Evolutionary conservation across 192 early-diverging fungal species (phyloP).

Genomic region (Ambispora gerdemannii): DNA sequence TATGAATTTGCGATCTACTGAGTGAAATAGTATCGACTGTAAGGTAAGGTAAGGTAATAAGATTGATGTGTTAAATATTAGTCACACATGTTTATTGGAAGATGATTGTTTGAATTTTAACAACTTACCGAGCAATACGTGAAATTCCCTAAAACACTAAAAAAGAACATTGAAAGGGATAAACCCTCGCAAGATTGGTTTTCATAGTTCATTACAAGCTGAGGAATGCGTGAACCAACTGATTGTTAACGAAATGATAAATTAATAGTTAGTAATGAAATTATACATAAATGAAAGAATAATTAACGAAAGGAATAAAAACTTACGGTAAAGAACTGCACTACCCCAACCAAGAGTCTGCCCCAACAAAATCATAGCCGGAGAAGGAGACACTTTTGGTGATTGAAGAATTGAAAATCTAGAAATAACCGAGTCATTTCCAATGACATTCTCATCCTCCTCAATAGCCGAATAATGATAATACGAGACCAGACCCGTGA

Average conservation of each 20-base stretch:
- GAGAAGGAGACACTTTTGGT: no score
- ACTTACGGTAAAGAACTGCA: constrained; percentile 58
- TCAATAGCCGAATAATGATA: constrained; percentile 9
- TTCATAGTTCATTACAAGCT: constrained; percentile 76
- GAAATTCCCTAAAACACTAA: constrained; percentile 75
- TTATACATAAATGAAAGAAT: not conserved
- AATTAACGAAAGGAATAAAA: not conserved
- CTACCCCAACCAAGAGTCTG: constrained; percentile 73
- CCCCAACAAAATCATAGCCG: constrained; percentile 41
- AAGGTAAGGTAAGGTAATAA: no score
- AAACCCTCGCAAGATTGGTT: constrained; percentile 74
- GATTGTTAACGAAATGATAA: not conserved
- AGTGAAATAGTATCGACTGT: constrained; percentile 75
- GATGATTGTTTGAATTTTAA: no score
- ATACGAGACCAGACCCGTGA: constrained; percentile 31
- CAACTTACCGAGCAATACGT: constrained; percentile 49
- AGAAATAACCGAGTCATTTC: not conserved
- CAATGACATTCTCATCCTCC: not conserved
- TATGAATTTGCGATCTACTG: constrained; percentile 61
- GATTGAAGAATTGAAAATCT: no score
- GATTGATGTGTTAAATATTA: no score
- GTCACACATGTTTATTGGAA: no score
- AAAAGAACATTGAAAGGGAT: constrained; percentile 80
- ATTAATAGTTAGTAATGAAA: not conserved
- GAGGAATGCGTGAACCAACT: constrained; percentile 71